Base-by-base conservation (phyloP, 768 basidiomycete species). In the Roridomyces roridus region DNA sequence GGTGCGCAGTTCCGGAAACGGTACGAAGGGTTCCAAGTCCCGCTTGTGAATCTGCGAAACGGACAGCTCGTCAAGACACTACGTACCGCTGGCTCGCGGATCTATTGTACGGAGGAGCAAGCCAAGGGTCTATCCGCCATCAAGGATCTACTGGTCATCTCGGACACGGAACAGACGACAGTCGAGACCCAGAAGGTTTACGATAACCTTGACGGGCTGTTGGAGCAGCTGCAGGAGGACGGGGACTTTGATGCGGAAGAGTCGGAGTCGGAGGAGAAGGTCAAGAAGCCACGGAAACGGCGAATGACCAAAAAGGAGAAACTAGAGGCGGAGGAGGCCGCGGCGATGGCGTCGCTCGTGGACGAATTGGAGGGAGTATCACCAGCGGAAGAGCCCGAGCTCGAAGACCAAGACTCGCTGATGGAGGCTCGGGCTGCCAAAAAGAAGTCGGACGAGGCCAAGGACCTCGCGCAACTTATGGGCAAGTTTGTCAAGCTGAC, bases 401-500 rank as follows among this genome's bases (percentile, higher is more conserved):
- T 14, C 31, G 7, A 2, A 10, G 31, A 34, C 31, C 62, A 54
- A 9, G 62, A 41, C 9, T 49, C 43, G 15, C 26, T 35, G 36
- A 67, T 59, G 1, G 63, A 55, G 21, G 48, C 23, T 2, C 46
- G 50, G 43, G 46, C 46, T 8, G 14, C 31, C 4, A 34, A 34
- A 15, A 34, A 14, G 14, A 31, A 34, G 7, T 50, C 35, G 12
- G 39, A 23, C 15, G 21, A 14, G 9, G 25, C n/a, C 31, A 57
- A 44, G 46, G 43, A 53, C 24, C 26, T 29, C 18, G 39, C 39
- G 44, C 40, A 52, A 40, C 51, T 62, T 25, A 60, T 71, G 65
- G 78, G 80, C 75, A 86, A 84, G 77, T 94, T 94, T 68, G 82
- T 97, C 50, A 79, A 85, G 62, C 72, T 98, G 40, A 72, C 77